Percentiles rank a stretch among this genome's conserved stretches.
Conservation (phyloP, 108 stramenopile species). For the Fistulifera pelliculosa region DNA sequence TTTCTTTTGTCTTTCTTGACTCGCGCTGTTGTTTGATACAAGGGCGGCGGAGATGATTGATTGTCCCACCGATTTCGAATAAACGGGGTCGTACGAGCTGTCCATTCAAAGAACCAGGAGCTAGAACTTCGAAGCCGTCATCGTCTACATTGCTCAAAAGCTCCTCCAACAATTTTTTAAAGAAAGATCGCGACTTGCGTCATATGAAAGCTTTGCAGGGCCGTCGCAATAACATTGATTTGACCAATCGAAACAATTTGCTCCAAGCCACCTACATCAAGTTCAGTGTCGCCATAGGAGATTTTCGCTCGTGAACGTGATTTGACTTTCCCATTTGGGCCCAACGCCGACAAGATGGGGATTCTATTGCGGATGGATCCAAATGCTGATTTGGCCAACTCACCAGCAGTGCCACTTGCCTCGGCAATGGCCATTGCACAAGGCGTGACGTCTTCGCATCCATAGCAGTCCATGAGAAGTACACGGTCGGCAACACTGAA, state of each 20-base stretch:
- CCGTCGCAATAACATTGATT: slow-evolving; percentile 55
- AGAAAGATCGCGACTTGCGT: slow-evolving; percentile 10
- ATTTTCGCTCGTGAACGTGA: slow-evolving; percentile 37
- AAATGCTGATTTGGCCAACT: slow-evolving; percentile 29
- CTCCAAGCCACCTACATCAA: slow-evolving; percentile 65
- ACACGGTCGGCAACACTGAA: slow-evolving; percentile 91
- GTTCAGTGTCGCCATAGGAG: slow-evolving; percentile 70
- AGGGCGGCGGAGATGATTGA: too few relatives aligned
- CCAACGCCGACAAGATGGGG: slow-evolving; percentile 39
- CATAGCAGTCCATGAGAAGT: slow-evolving; percentile 86
- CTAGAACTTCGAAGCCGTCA: slow-evolving; percentile 43
- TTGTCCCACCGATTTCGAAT: slow-evolving; percentile 75
- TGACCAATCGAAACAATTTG: slow-evolving; percentile 70
- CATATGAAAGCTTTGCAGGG: slow-evolving; percentile 38
- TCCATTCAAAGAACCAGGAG: slow-evolving; percentile 64
- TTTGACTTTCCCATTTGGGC: slow-evolving; percentile 59
- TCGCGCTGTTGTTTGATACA: too few relatives aligned
- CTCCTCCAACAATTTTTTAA: slow-evolving; percentile 36
- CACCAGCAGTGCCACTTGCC: slow-evolving; percentile 1
- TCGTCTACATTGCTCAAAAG: slow-evolving; percentile 37
- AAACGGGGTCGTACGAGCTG: slow-evolving; percentile 55
- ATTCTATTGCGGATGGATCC: slow-evolving; percentile 28
- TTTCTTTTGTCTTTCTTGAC: too few relatives aligned
- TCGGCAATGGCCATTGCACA: slow-evolving; percentile 76
- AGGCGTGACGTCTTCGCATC: slow-evolving; percentile 70